These are phyloP conservation scores for Xerocomus amazonicus DNA, from an alignment of 1,284 basidiomycete genomes.

Conservation along the genomic window DNA sequence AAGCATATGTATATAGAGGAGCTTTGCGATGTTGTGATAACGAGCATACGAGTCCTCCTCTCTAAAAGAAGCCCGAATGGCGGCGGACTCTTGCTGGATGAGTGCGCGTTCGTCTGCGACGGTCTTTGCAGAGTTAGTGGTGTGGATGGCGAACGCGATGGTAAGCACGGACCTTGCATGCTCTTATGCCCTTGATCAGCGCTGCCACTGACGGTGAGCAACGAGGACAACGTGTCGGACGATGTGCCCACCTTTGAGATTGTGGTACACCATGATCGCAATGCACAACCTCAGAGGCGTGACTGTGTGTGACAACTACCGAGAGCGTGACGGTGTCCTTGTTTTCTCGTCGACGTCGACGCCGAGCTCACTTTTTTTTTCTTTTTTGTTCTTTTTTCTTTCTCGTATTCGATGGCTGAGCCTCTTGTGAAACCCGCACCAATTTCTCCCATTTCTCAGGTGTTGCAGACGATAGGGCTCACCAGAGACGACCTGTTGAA, in stretches of 20 bases:
- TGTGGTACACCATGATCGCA: conserved; percentile 75
- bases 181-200: conserved; percentile 91
- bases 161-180: conserved; percentile 71
- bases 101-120: conserved; percentile 97
- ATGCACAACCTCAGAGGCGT: conserved; percentile 10
- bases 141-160: conserved; percentile 4
- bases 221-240: conserved; percentile 8
- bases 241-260: conserved; percentile 73
- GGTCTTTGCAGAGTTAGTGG: conserved; percentile 57
- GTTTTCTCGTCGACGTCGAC: conserved; percentile 22
- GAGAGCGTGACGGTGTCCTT: conserved; percentile 16
- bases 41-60: conserved; percentile 93
- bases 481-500: conserved; percentile 65
- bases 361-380: conserved; percentile 10
- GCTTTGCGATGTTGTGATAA: conserved; percentile 97
- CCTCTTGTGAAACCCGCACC: conserved; percentile 24
- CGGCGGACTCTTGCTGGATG: conserved; percentile 98
- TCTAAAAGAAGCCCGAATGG: conserved; percentile 95
- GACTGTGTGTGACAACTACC: conserved; percentile 23
- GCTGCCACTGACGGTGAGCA: conserved; percentile 47
- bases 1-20: conserved; percentile 99
- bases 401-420: conserved; percentile 20
- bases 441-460: conserved; percentile 58
- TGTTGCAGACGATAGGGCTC: conserved; percentile 62
- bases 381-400: conserved; percentile 1